Base-by-base conservation (phyloP, 2,329 filamentous ascomycete species). In the Clarireedia sp. region DNA sequence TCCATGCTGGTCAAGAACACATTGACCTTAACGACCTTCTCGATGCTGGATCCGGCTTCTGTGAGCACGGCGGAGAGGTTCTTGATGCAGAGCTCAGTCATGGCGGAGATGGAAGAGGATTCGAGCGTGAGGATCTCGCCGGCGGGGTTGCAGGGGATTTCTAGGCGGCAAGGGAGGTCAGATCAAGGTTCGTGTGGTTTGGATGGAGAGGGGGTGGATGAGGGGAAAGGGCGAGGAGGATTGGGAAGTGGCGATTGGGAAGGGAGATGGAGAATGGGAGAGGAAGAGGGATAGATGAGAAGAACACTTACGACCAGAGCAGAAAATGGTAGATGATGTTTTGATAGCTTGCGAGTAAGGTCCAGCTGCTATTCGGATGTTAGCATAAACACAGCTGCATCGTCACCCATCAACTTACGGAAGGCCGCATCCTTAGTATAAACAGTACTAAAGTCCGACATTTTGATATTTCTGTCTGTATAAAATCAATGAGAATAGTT, bases 1-100 rank as follows among this genome's bases (percentile, higher is more conserved):
- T 78, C 73, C 83, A 88, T 87, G 55, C 75, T 76, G 1, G 79
- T 80, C 44, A 88, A 67, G 66, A 97, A 97, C 68, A 96, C 87
- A 71, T 85, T 90, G 68, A 91, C 88, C 81, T 96, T 96, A 73
- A 97, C 89, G 45, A 96, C 87, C 73, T 86, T 89, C 63, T 80
- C 72, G 59, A 99, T 79, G 54, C 79, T 81, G 26, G 87, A 91
- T 52, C 90, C 90, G 17, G 90, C 90, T 62, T 85, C 90, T 62
- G 85, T 81, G 52, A 99, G 82, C 55, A 99, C 90, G 44, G 89
- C 88, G 71, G 86, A 79, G 68, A 97, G 80, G 76, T 96, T 96
- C 73, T 87, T 77, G 73, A 89, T 82, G 74, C 80, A 83, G 65
- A 78, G 75, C 48, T 75, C 75, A 29, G 82, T 86, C 77, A 85